These are phyloP conservation scores for Triglochin maritima DNA, from an alignment of 106 monocot genomes.

Conservation along the genomic window DNA sequence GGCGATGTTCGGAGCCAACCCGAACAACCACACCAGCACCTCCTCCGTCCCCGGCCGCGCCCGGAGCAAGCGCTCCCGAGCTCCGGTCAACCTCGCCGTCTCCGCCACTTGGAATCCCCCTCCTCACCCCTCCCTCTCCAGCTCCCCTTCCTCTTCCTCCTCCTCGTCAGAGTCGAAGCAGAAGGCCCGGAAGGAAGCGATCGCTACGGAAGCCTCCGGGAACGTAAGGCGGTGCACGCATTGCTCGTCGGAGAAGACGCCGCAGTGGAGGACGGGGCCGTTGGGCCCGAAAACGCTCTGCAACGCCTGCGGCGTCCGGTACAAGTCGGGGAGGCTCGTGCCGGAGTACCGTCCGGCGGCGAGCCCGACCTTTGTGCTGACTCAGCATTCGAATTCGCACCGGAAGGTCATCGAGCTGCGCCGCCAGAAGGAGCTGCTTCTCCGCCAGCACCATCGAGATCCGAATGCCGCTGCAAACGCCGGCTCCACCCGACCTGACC, in stretches of 20 bases:
- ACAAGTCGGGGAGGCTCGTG: slow-evolving; percentile 72
- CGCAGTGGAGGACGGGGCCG: slow-evolving; percentile 90
- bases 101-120: slow-evolving; percentile 13
- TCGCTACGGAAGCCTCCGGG: slow-evolving; percentile 1
- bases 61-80: slow-evolving; percentile 52
- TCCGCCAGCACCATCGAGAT: slow-evolving; percentile 24
- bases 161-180: slow-evolving; percentile 42
- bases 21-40: background rate
- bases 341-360: slow-evolving; percentile 85
- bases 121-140: slow-evolving; percentile 25
- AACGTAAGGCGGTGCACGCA: slow-evolving; percentile 67
- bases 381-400: slow-evolving; percentile 94
- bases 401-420: slow-evolving; percentile 88
- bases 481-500: slow-evolving; percentile 28
- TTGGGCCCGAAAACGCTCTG: slow-evolving; percentile 88
- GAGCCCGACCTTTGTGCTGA: slow-evolving; percentile 79
- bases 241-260: slow-evolving; percentile 90
- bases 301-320: slow-evolving; percentile 86
- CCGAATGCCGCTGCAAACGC: slow-evolving; percentile 8
- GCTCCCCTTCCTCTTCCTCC: slow-evolving; percentile 39
- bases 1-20: background rate
- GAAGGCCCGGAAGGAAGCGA: slow-evolving; percentile 14
- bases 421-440: slow-evolving; percentile 64
- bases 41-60: slow-evolving; percentile 25
- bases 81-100: slow-evolving; percentile 4